Percentiles rank a stretch among this genome's conserved stretches.
phyloP scores from a whole-genome alignment of 2,329 filamentous ascomycete species.

The Penicillium griseofulvum region DNA sequence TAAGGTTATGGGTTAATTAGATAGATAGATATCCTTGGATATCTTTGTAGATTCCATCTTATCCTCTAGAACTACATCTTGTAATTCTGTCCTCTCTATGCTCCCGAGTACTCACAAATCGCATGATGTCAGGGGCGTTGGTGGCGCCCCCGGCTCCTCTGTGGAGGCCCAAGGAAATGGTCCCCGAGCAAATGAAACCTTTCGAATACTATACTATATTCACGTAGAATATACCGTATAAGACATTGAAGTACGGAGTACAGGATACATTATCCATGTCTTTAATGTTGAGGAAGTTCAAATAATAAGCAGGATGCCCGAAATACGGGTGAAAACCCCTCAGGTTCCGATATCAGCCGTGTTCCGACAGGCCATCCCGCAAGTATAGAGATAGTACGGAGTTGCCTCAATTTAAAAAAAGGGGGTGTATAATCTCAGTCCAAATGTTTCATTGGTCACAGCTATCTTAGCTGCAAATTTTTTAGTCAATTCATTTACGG shows the following conservation, averaged over 20 bases:
- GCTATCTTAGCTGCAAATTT: not conserved
- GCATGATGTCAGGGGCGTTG: not conserved
- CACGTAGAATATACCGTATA: too few relatives aligned
- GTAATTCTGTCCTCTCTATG: too few relatives aligned
- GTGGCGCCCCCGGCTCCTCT: not conserved
- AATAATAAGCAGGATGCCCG: not conserved
- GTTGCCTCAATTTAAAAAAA: not conserved
- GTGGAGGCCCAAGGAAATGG: not conserved
- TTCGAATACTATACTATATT: not conserved
- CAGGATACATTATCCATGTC: too few relatives aligned
- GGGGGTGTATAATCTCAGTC: not conserved
- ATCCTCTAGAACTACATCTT: too few relatives aligned
- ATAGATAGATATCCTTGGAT: too few relatives aligned
- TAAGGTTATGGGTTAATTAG: too few relatives aligned
- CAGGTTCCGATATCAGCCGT: not conserved
- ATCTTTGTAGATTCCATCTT: too few relatives aligned
- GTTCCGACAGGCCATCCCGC: constrained; percentile 4
- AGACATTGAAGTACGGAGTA: too few relatives aligned
- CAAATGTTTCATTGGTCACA: not conserved
- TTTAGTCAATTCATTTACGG: not conserved
- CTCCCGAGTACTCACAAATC: not conserved
- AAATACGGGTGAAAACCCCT: not conserved
- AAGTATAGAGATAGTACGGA: not conserved
- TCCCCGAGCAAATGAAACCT: not conserved
- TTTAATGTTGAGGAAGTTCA: too few relatives aligned